Base-by-base conservation (phyloP, 2,329 filamentous ascomycete species). In the Penicillium sp. region DNA sequence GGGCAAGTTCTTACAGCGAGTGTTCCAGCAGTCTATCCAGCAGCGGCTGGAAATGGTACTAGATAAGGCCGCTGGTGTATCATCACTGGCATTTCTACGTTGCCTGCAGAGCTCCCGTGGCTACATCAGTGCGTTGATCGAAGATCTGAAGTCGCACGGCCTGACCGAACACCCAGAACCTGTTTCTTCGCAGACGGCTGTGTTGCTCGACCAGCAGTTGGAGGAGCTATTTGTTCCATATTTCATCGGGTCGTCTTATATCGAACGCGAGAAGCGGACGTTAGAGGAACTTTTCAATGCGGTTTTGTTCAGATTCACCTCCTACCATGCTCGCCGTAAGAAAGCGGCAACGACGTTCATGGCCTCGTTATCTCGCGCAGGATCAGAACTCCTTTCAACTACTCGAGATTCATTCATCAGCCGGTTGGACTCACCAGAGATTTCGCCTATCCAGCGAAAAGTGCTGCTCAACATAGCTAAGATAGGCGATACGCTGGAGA, bases 1-100 rank as follows among this genome's bases (percentile, higher is more conserved):
- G 47, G 87, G 87, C 60, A 93, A 93, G 65, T 99, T 99, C 66
- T 82, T 99, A 47, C 94, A 99, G 73, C 84, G 94, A 61, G 88
- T 99, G 10, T 99, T 99, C 68, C 94, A 99, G 70, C 94, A 99
- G 73, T 97, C 93, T 1, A 92, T 99, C 58, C 95, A 99, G 74
- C 93, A 97, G 72, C 84, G 93, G 13, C 80, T 99, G 9, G 94
- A 99, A 70, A 90, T 96, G 84, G 92, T 99, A 3, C 79, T 99
- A 44, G 92, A 96, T 64, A 97, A 97, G 75, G 94, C 94, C 14
- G 89, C 90, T 61, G 90, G 89, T 5, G 86, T 97, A 14, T 99
- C 95, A 0, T 92, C 91, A 0, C 78, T 99, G 29, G 92, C 94
- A 1, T 99, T 97, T 69, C 76, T 99, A 29, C 85, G 94, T 57